Evolutionary conservation across 164 flowering plant species (phyloP), one percentile per base, ranked within the genome.

Genomic region (Magnolia changhungtana): DNA sequence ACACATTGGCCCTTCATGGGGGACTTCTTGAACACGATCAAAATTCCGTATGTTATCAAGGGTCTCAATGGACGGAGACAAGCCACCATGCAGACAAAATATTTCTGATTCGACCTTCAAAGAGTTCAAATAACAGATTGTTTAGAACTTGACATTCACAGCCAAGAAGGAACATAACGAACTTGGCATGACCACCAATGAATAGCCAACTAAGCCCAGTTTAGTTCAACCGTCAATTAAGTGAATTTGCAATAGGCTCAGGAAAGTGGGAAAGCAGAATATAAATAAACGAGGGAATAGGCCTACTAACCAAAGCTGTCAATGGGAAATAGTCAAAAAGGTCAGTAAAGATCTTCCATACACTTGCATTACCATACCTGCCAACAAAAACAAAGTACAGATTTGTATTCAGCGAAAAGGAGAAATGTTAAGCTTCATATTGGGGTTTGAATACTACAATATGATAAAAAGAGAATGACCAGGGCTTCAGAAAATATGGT

Each of bases 11-110:
- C 98, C 98, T 80, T 92, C 96, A 77, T 94, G 98, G 59, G 98
- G 98, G 75, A 94, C 98, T 85, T 94, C 98, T 91, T 94, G 98
- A 79, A 95, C 98, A 75, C 97, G 95, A 63, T 94, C 98, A 82
- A 94, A 92, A 81, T 92, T 94, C 3, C 97, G 82, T 29, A 94
- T 90, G 85, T 90, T 91, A 75, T 94, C 97, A 58, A 94, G 94
- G 21, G 95, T 94, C 82, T 92, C 98, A 83, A 94, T 91, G 55
- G 98, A 94, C 10, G 98, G 98, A 19, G 98, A 94, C 81, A 94
- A 73, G 58, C 98, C 98, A 84, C 98, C 98, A 84, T 95, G 98
- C 73, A 95, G 91, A 78, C 98, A 92, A 83, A 94, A 94, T 76
- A 94, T 92, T 86, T 94, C 98, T 1, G 98, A 94, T 84, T 94